Conservation (phyloP, 2,329 filamentous ascomycete species). For the Coniochaeta sp. region DNA sequence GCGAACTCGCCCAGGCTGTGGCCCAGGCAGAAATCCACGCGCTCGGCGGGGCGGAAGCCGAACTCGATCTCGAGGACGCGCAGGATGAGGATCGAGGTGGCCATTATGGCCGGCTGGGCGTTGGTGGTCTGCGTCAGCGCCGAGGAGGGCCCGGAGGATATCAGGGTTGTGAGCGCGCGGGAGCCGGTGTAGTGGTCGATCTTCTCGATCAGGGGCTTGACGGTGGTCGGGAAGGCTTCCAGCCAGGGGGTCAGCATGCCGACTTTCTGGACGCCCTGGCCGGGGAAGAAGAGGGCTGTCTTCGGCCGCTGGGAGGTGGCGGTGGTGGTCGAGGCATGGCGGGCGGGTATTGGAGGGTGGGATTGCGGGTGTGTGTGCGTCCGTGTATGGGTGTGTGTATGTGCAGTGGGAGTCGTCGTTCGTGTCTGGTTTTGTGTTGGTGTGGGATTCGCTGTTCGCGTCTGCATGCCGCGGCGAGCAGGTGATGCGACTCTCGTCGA, state of each 20-base stretch:
- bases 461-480: not conserved
- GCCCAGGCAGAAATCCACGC: constrained; percentile 76
- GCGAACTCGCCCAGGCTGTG: constrained; percentile 93
- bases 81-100: constrained; percentile 82
- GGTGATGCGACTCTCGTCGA: not conserved
- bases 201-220: constrained; percentile 71
- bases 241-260: constrained; percentile 85
- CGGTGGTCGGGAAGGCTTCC: constrained; percentile 73
- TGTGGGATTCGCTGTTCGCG: not conserved
- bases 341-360: not conserved
- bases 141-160: constrained; percentile 71
- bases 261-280: constrained; percentile 82
- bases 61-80: constrained; percentile 82
- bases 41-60: constrained; percentile 60
- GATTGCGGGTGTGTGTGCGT: not conserved
- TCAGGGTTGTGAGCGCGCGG: constrained; percentile 63
- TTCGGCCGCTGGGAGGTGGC: constrained; percentile 17
- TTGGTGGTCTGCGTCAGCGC: constrained; percentile 75
- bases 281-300: constrained; percentile 57
- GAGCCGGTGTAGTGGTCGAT: constrained; percentile 72
- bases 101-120: constrained; percentile 94
- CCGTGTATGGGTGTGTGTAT: not conserved
- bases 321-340: constrained; percentile 9
- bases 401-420: not conserved
- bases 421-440: not conserved